phyloP scores from a whole-genome alignment of 768 basidiomycete genomes.

The Podaxis sp. region DNA sequence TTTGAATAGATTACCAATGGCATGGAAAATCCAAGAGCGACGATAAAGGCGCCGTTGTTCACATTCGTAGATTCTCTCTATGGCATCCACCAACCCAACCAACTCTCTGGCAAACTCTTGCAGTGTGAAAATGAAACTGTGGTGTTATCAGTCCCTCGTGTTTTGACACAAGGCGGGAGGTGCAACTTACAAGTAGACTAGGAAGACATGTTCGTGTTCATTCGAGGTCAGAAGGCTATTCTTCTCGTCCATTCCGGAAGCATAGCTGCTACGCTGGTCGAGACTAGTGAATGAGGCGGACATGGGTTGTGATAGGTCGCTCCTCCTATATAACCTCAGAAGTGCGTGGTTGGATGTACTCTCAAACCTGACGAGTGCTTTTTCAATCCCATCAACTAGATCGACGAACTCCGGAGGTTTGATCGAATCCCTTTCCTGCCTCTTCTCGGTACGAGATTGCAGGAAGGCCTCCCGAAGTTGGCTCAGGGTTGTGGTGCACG shows the following conservation, averaged over 20 bases:
- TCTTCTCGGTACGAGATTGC: conserved; percentile 30
- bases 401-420: conserved; percentile 59
- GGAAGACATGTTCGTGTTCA: conserved; percentile 81
- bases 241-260: conserved; percentile 20
- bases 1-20: conserved; percentile 13
- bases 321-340: conserved; percentile 64
- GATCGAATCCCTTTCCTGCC: conserved; percentile 27
- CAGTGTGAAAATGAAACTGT: conserved; percentile 91
- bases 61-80: conserved; percentile 70
- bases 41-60: conserved; percentile 46
- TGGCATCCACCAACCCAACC: conserved; percentile 75
- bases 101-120: conserved; percentile 92
- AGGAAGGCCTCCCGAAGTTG: conserved; percentile 65
- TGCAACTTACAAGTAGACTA: conserved; percentile 82
- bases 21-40: conserved; percentile 19
- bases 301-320: conserved; percentile 27
- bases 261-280: background rate
- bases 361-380: conserved; percentile 70
- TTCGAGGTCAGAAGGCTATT: conserved; percentile 34
- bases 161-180: background rate
- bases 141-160: conserved; percentile 1
- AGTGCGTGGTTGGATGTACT: conserved; percentile 83
- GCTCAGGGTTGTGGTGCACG: conserved; percentile 56
- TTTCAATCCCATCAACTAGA: conserved; percentile 62
- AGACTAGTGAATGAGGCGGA: conserved; percentile 20